Conservation (phyloP, 2,329 filamentous ascomycete species). For the Orbilia brochopaga region DNA sequence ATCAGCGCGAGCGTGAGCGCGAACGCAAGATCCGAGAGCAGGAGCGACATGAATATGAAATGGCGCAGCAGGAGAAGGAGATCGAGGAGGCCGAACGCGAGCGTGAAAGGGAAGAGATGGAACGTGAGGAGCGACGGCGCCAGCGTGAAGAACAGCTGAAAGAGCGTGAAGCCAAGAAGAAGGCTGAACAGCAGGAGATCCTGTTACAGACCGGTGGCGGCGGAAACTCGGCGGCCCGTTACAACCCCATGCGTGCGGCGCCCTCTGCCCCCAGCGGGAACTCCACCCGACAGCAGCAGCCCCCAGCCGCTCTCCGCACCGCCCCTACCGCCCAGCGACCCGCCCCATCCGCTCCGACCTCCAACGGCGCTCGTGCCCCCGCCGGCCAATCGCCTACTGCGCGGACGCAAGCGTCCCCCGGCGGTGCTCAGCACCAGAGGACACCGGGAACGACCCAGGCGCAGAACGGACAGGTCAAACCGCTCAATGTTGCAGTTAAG, state of each 20-base stretch:
- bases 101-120: slow-evolving; percentile 62
- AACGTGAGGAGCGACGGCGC: slow-evolving; percentile 67
- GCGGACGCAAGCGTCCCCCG: slow-evolving; percentile 53
- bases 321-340: slow-evolving; percentile 73
- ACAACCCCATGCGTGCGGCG: slow-evolving; percentile 83
- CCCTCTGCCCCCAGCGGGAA: slow-evolving; percentile 73
- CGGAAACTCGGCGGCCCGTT: slow-evolving; percentile 68
- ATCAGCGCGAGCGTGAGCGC: slow-evolving; percentile 58
- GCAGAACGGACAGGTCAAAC: slow-evolving; percentile 67
- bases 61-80: slow-evolving; percentile 59
- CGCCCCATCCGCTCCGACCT: slow-evolving; percentile 74
- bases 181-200: slow-evolving; percentile 88
- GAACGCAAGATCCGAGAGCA: slow-evolving; percentile 53
- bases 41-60: slow-evolving; percentile 52
- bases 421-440: slow-evolving; percentile 49
- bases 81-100: slow-evolving; percentile 60
- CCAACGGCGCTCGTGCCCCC: slow-evolving; percentile 52
- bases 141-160: slow-evolving; percentile 61
- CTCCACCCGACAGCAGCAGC: slow-evolving; percentile 63
- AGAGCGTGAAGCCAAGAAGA: slow-evolving; percentile 65
- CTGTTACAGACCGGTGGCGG: slow-evolving; percentile 64
- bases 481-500: slow-evolving; percentile 77
- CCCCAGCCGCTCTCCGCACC: slow-evolving; percentile 62
- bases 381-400: slow-evolving; percentile 41
- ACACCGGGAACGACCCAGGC: slow-evolving; percentile 57